Percentiles rank a stretch among this genome's conserved stretches.
phyloP scores from a whole-genome alignment of 2,329 filamentous ascomycete genomes.

The Stagonosporopsis vannaccii region DNA sequence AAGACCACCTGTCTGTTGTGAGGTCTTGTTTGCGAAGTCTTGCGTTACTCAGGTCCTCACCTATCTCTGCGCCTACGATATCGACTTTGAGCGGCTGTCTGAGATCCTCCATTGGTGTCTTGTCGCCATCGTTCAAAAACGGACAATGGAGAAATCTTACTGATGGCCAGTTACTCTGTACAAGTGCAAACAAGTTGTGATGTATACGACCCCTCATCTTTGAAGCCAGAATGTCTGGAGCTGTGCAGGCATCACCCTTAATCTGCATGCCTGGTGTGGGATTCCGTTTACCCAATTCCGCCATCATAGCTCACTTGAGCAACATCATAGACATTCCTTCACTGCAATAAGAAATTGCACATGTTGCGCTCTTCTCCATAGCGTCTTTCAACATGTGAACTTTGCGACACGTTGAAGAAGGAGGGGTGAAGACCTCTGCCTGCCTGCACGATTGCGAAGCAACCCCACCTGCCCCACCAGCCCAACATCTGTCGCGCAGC shows the following conservation, averaged over 20 bases:
- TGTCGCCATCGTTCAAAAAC: neutral
- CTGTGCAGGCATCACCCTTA: neutral
- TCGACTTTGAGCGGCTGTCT: neutral
- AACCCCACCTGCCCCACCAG: neutral
- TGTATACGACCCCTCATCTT: neutral
- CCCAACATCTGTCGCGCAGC: neutral
- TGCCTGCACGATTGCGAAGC: neutral
- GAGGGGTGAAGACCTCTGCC: neutral
- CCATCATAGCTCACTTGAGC: neutral
- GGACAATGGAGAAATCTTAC: neutral
- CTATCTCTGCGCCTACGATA: constrained; percentile 5
- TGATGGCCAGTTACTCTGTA: neutral
- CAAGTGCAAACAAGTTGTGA: neutral
- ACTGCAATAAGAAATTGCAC: neutral
- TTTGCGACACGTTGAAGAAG: neutral
- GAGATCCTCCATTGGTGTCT: neutral
- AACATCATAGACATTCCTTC: too few species aligned
- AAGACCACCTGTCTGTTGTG: constrained; percentile 53
- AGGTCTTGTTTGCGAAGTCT: too few species aligned
- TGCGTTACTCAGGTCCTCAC: too few species aligned
- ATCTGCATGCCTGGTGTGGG: neutral
- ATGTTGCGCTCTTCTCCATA: neutral
- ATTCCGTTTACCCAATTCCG: neutral
- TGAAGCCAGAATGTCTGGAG: neutral
- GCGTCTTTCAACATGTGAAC: neutral